These are phyloP conservation scores for Porphyra umbilicalis DNA, from an alignment of 31 red algal species.

Conservation along the genomic window DNA sequence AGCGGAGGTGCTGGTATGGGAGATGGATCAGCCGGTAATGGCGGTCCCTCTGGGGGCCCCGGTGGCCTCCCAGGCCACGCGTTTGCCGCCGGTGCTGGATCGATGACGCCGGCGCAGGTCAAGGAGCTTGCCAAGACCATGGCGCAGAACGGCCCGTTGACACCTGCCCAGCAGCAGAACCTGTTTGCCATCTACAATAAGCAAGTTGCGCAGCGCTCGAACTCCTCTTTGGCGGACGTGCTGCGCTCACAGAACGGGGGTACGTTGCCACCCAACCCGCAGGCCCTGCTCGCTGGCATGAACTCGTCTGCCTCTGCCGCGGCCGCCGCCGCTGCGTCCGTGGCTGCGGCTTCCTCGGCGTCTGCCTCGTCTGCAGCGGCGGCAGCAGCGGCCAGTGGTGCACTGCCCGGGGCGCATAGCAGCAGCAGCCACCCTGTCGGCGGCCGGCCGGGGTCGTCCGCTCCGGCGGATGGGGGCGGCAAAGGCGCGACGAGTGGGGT, in stretches of 20 bases:
- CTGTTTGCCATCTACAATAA: not conserved
- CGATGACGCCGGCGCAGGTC: not conserved
- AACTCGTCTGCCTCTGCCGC: not conserved
- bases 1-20: not conserved
- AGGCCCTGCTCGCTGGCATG: not conserved
- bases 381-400: not conserved
- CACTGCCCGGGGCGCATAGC: not conserved
- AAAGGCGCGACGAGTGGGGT: not conserved
- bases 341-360: not conserved
- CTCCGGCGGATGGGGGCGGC: not conserved
- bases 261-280: not conserved
- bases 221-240: not conserved
- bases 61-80: not conserved
- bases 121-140: not conserved
- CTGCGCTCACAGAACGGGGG: not conserved
- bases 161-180: not conserved
- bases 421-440: not conserved
- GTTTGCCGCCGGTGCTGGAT: not conserved
- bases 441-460: not conserved
- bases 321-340: not conserved
- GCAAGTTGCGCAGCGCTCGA: not conserved
- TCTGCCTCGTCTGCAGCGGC: not conserved
- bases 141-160: not conserved
- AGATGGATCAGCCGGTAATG: not conserved
- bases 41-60: not conserved